Base-by-base conservation (phyloP, 768 basidiomycete species). In the Suillus subalutaceus region DNA sequence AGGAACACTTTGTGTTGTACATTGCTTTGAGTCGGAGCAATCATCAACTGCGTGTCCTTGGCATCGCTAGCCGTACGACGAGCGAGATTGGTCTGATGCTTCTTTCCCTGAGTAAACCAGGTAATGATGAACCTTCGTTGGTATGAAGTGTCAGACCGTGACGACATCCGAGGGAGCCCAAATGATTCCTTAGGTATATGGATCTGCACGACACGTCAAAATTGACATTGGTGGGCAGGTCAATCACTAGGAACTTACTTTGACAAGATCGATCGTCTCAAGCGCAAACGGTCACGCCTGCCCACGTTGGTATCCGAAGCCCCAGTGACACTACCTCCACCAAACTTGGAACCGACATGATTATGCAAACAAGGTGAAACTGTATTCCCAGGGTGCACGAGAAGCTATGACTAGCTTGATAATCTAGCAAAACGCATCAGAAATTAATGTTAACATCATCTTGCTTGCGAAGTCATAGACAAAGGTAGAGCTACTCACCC, bases 81-180 rank as follows among this genome's bases (percentile, higher is more conserved):
- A 15, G 97, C 97, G 63, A 99, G 88, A 76, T 99, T 99, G 4
- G 96, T 99, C 77, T 99, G 97, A 76, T 99, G 97, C 75, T 99
- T 99, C 83, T 99, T 99, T 26, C 97, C 97, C 81, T 99, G 97
- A 0, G 97, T 99, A 97, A 0, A 97, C 97, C 56, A 99, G 90
- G 77, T 99, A 26, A 26, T 26, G 26, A 98, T 16, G 96, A 97
- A 23, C 97, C 97, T 80, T 99, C 97, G 73, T 98, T 98, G n/a
- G 97, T 98, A 80, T 99, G 97, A 13, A 99, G 86, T 0, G 97
- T 99, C 58, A 99, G 81, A 78, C 97, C 99, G 35, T 99, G 86
- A 72, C 96, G 93, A 82, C 97, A 99, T 87, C 99, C 97, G 46
- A 99, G 87, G 9, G 96, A 98, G 46, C 97, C 97, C 65, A 99